phyloP scores from a whole-genome alignment of 768 basidiomycete species.

The Amanita fuliginea region DNA sequence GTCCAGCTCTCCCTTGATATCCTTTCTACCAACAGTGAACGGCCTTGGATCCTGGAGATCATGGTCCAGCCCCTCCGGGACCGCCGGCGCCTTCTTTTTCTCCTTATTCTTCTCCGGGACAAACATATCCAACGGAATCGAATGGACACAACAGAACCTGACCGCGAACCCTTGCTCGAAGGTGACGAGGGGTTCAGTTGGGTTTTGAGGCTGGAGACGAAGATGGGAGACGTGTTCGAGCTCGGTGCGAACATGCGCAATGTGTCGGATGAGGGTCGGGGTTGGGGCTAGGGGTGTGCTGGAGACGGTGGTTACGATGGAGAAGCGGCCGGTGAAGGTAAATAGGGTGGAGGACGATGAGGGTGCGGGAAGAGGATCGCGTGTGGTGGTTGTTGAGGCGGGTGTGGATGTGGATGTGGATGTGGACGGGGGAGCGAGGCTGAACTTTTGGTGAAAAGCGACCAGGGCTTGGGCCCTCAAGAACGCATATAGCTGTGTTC shows the following conservation, averaged over 20 bases:
- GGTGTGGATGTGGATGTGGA: too few species aligned
- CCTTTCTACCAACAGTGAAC: conserved; percentile 18
- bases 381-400: not conserved
- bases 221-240: not conserved
- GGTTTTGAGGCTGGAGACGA: not conserved
- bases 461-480: not conserved
- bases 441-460: not conserved
- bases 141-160: not conserved
- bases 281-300: not conserved
- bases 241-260: not conserved
- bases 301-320: not conserved
- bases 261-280: not conserved
- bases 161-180: not conserved
- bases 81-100: too few species aligned
- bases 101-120: not conserved
- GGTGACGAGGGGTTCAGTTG: not conserved
- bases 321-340: conserved; percentile 2
- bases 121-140: not conserved
- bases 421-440: too few species aligned
- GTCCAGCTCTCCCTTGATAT: conserved; percentile 46
- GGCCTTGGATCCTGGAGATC: too few species aligned
- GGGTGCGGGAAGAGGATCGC: not conserved
- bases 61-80: too few species aligned
- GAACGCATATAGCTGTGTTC: not conserved
- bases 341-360: not conserved